Conservation (phyloP, 2,329 filamentous ascomycete species). For the Drechslerella dactyloides region DNA sequence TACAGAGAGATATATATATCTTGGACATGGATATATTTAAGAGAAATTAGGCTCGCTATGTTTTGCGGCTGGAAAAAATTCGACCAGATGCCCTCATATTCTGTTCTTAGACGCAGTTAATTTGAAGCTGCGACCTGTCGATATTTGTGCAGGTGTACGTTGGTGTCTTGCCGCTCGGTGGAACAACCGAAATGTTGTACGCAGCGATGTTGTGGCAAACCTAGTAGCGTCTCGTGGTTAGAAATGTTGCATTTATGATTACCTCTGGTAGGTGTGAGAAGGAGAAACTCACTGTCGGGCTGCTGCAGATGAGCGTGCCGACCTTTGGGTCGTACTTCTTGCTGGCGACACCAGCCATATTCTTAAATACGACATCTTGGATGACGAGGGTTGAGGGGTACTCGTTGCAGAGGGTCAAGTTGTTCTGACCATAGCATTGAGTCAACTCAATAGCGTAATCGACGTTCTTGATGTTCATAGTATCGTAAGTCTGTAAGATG, state of each 20-base stretch:
- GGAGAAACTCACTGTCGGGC: constrained; percentile 60
- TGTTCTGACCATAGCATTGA: constrained; percentile 67
- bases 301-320: constrained; percentile 62
- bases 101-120: constrained; percentile 33
- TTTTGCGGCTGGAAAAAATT: not conserved
- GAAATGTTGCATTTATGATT: not conserved
- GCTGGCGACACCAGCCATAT: constrained; percentile 65
- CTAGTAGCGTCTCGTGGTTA: not conserved
- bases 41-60: not conserved
- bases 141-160: constrained; percentile 61
- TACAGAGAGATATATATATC: constrained; percentile 7
- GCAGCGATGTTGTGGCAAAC: constrained; percentile 62
- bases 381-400: constrained; percentile 36
- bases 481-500: constrained; percentile 64
- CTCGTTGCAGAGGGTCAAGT: constrained; percentile 63
- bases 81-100: too few relatives aligned
- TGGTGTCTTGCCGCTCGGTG: constrained; percentile 61
- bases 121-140: constrained; percentile 27
- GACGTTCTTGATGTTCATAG: constrained; percentile 66
- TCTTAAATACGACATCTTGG: constrained; percentile 64
- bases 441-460: constrained; percentile 70
- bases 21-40: not conserved
- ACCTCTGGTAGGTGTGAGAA: not conserved
- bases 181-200: constrained; percentile 61
- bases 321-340: constrained; percentile 60